Base-by-base conservation (phyloP, 2,329 filamentous ascomycete genomes). In the Aspergillus cejpii region DNA sequence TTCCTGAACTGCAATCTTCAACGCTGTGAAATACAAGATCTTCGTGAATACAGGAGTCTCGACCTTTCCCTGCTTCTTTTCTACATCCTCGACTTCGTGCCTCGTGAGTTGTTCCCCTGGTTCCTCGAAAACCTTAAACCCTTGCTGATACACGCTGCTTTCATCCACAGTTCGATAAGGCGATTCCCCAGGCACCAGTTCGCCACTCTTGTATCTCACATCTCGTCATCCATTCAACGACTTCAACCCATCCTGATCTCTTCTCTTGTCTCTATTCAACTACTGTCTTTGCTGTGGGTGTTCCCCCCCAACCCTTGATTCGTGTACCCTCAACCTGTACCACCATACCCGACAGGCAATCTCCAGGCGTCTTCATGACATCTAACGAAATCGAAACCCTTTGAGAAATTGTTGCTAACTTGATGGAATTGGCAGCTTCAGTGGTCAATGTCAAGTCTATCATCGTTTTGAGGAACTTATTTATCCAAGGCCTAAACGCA, bases 101-200 rank as follows among this genome's bases (percentile, higher is more conserved):
- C 29, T 31, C 6, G 48, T 53, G 23, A 48, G 50, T 47, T 44
- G 24, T 27, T 28, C 34, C 23, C 40, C 43, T 41, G 42, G 49
- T 37, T 48, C 20, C 42, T 29, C 23, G 43, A 47, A 51, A 52
- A 46, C 26, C 17, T 42, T 41, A 39, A 43, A 40, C 49, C 44
- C 51, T 43, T 53, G 44, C 51, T 54, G 45, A 54, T 50, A 48
- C 47, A 41, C 44, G 41, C 39, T 44, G 40, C 47, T 41, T 39
- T 50, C 36, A 17, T 8, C 31, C 21, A 48, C 41, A 47, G 47
- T 39, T 49, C 38, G 19, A 44, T 21, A 20, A 10, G 14, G 3
- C 15, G 14, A 34, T 39, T 44, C 42, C 44, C 41, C 49, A 51
- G 47, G 51, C 48, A 54, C 46, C 49, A 48, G 42, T 41, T 54